Conservation (phyloP, 495 filamentous ascomycete species). For the Neurospora intermedia region DNA sequence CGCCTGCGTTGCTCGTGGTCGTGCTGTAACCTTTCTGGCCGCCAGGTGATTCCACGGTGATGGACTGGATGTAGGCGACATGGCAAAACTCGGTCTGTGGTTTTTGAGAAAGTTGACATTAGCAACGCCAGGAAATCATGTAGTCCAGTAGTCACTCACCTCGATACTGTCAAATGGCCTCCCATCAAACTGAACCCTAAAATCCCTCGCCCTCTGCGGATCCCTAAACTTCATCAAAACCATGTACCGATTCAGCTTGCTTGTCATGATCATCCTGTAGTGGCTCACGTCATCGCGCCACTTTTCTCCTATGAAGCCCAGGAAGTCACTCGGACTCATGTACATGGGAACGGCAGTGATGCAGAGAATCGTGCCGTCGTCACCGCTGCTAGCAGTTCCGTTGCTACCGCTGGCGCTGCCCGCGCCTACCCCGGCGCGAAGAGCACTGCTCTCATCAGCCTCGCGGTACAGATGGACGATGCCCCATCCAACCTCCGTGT, state of each 20-base stretch:
- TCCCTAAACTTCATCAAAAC: conserved; percentile 93
- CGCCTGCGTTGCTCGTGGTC: conserved; percentile 47
- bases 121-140: too few species aligned
- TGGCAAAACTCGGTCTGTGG: conserved; percentile 86
- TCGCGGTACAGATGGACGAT: conserved; percentile 92
- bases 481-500: conserved; percentile 80
- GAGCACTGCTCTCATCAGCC: conserved; percentile 47
- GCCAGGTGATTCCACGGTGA: conserved; percentile 46
- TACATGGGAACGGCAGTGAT: conserved; percentile 92
- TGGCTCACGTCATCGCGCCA: conserved; percentile 85
- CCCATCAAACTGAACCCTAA: conserved; percentile 84
- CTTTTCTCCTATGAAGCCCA: conserved; percentile 86
- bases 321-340: conserved; percentile 78
- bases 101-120: too few species aligned
- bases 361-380: conserved; percentile 65
- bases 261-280: conserved; percentile 90
- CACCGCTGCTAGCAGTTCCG: conserved; percentile 12
- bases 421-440: conserved; percentile 8
- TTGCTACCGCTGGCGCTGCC: conserved; percentile 4
- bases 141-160: conserved; percentile 37
- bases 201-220: conserved; percentile 59
- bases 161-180: conserved; percentile 92
- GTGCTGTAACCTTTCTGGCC: not conserved
- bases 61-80: conserved; percentile 89
- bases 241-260: conserved; percentile 83